Evolutionary conservation across 1,139 yeast genomes (phyloP).

Genomic region (Barnettozyma hawaiiensis): DNA sequence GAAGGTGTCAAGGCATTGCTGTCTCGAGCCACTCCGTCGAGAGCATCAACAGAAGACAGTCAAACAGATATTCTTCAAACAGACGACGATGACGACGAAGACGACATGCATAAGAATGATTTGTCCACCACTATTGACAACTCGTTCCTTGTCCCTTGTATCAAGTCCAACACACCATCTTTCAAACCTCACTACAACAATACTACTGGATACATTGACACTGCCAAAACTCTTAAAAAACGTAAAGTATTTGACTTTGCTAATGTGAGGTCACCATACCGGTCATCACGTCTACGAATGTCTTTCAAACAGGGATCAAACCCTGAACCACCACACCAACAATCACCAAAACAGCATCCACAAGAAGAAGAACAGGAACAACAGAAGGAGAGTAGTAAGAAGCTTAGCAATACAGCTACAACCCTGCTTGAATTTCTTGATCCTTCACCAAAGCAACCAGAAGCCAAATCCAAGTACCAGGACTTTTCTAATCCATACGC

Average conservation of each 20-base stretch:
- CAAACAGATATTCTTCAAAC: conserved; percentile 1
- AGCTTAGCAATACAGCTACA: conserved; percentile 59
- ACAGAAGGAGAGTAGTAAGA: no score
- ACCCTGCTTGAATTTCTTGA: conserved; percentile 57
- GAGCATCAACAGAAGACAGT: background rate
- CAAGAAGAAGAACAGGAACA: conserved; percentile 2
- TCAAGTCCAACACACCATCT: conserved; percentile 25
- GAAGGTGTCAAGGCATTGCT: conserved; percentile 74
- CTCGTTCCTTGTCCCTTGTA: conserved; percentile 5
- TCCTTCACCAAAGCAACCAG: conserved; percentile 22
- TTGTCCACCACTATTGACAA: conserved; percentile 5
- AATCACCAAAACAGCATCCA: background rate
- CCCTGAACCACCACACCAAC: conserved; percentile 3
- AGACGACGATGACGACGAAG: conserved; percentile 3
- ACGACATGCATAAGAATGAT: conserved; percentile 3
- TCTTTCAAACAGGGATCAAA: conserved; percentile 25
- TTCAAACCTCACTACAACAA: conserved; percentile 31
- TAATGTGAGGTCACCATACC: conserved; percentile 60
- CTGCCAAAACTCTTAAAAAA: conserved; percentile 27
- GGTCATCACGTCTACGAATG: conserved; percentile 39
- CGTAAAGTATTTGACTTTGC: conserved; percentile 52
- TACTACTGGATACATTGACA: conserved; percentile 7
- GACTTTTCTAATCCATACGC: conserved; percentile 50
- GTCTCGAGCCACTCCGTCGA: conserved; percentile 29
- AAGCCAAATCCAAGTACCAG: conserved; percentile 12